Base-by-base conservation (phyloP, 2,329 filamentous ascomycete species). In the Orbilia ellipsospora region DNA sequence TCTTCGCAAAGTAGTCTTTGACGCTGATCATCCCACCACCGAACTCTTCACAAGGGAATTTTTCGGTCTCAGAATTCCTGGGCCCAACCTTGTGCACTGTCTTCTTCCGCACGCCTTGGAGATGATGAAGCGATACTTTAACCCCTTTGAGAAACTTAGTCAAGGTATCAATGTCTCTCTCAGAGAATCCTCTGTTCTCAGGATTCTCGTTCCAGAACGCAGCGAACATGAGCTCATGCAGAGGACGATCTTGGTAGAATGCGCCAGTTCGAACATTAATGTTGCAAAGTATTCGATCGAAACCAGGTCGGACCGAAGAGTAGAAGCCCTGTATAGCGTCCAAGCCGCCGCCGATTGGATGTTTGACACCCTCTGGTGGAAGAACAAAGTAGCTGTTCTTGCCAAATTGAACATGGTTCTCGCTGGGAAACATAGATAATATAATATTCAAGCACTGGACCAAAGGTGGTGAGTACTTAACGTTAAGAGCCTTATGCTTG, bases 301-400 rank as follows among this genome's bases (percentile, higher is more conserved):
- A 86, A 1, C 87, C 86, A 1, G 87, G 85, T 4, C 89, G 86
- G 40, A 89, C 86, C 78, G 87, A 90, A 10, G 87, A 83, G 79
- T 87, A 90, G 81, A 87, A 90, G 0, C 89, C 89, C 50, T 88
- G 85, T 3, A 89, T 80, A 1, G 88, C 88, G 60, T 86, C 83
- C 0, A 90, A 82, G 0, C 87, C 88, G 20, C 80, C 83, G 3
- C 84, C 84, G 2, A 90, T 83, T 28, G 82, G 78, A 4, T 45
- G 48, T 18, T 74, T 74, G 13, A 68, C 44, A 12, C 70, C 70
- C 20, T 74, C 45, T 13, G 70, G 63, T 5, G 57, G 77, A 64
- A 82, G 81, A 77, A 80, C 80, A 60, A 73, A 81, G 77, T 81
- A 57, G 78, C 78, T 78, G 78, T 78, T 75, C 70, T 77, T 63